Conservation (phyloP, 345 rosid species). For the Salix dunnii region DNA sequence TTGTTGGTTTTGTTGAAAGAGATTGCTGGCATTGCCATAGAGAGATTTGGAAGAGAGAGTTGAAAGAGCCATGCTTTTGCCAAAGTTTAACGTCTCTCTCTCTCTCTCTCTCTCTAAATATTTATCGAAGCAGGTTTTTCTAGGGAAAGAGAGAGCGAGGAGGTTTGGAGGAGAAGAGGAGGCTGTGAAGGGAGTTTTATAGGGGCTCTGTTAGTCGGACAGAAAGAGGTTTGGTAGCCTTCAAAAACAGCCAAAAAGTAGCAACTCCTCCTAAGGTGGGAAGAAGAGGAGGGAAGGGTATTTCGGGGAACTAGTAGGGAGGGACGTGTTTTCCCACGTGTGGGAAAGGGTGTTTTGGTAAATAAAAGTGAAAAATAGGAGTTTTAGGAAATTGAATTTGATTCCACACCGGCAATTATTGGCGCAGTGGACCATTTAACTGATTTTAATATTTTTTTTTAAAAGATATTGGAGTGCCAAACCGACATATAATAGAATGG, state of each 20-base stretch:
- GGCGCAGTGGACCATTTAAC: no score
- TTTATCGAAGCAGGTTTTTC: not conserved
- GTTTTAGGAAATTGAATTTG: not conserved
- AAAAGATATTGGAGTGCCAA: no score
- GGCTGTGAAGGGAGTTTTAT: not conserved
- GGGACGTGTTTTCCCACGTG: not conserved
- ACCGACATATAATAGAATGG: no score
- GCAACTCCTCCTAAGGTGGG: not conserved
- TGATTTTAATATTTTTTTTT: no score
- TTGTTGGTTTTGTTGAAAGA: constrained; percentile 12
- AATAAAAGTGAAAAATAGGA: not conserved
- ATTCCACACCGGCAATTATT: no score
- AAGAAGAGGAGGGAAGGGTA: not conserved
- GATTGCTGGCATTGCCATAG: constrained; percentile 31
- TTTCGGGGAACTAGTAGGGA: not conserved
- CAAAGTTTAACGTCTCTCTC: not conserved
- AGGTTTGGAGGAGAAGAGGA: not conserved
- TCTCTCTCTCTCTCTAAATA: constrained; percentile 1
- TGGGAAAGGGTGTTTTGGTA: not conserved
- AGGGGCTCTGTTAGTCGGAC: not conserved
- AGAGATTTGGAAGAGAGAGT: constrained; percentile 53
- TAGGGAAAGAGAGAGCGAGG: not conserved
- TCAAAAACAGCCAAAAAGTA: not conserved
- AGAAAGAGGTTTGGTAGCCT: constrained; percentile 19
- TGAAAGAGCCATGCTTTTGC: constrained; percentile 52